phyloP scores from a whole-genome alignment of 2,329 filamentous ascomycete species.

The Penicillium sp. region DNA sequence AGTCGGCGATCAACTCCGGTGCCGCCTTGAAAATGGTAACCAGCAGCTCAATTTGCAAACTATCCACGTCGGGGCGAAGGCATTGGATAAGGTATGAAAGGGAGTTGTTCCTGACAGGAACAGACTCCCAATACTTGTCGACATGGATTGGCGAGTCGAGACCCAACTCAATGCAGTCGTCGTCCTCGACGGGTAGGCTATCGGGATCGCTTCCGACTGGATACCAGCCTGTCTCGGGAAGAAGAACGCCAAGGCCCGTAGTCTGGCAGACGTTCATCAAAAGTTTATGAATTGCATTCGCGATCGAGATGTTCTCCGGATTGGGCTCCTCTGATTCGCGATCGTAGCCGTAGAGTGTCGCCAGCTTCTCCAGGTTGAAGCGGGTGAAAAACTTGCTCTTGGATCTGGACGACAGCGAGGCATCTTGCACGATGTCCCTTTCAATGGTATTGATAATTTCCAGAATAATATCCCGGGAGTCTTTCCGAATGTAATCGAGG shows the following conservation, averaged over 20 bases:
- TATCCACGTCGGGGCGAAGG: slow-evolving; percentile 76
- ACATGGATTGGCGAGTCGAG: slow-evolving; percentile 67
- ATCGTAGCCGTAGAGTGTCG: slow-evolving; percentile 62
- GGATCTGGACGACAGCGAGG: slow-evolving; percentile 63
- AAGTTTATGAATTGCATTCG: slow-evolving; percentile 69
- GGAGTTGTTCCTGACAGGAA: slow-evolving; percentile 73
- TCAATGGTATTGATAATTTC: slow-evolving; percentile 71
- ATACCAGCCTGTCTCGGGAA: slow-evolving; percentile 78
- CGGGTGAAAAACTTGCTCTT: slow-evolving; percentile 75
- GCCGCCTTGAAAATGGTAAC: slow-evolving; percentile 72
- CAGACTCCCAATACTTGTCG: slow-evolving; percentile 60
- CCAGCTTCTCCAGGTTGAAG: slow-evolving; percentile 66
- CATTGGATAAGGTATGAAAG: slow-evolving; percentile 73
- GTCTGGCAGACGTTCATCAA: slow-evolving; percentile 71
- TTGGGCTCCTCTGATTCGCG: slow-evolving; percentile 45
- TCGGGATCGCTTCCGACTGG: slow-evolving; percentile 64
- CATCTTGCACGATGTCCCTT: slow-evolving; percentile 68
- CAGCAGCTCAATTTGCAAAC: slow-evolving; percentile 75
- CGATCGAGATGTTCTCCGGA: slow-evolving; percentile 51
- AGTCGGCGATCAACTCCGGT: slow-evolving; percentile 82
- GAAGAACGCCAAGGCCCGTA: slow-evolving; percentile 66
- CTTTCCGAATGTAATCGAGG: slow-evolving; percentile 71
- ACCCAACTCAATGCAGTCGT: slow-evolving; percentile 56
- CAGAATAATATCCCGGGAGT: slow-evolving; percentile 67
- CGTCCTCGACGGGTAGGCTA: slow-evolving; percentile 44